Percentiles rank a stretch among this genome's conserved stretches.
Evolutionary conservation across 2,329 filamentous ascomycete species (phyloP).

Genomic region (Stachybotrys echinatus): DNA sequence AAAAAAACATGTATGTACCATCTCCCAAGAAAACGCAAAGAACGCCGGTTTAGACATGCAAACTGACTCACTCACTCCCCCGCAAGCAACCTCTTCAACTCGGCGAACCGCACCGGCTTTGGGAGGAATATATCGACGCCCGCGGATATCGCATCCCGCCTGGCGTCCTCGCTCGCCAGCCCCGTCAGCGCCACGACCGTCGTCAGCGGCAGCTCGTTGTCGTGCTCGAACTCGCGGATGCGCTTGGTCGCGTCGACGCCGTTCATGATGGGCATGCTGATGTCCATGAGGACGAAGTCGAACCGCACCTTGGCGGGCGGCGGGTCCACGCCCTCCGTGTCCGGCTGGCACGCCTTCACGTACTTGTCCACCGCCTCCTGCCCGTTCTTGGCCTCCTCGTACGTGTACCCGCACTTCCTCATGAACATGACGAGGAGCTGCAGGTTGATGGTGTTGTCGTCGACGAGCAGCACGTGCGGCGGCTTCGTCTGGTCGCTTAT

Average conservation of each 20-base stretch:
- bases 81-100: constrained; percentile 31
- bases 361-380: constrained; percentile 41
- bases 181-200: constrained; percentile 49
- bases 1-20: too few species aligned
- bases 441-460: constrained; percentile 38
- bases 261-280: constrained; percentile 52
- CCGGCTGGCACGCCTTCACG: constrained; percentile 15
- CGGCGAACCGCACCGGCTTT: constrained; percentile 41
- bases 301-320: constrained; percentile 14
- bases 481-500: neutral
- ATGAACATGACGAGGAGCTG: constrained; percentile 36
- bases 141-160: constrained; percentile 40
- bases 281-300: constrained; percentile 38
- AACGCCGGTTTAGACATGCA: too few species aligned
- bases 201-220: constrained; percentile 31
- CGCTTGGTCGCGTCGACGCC: constrained; percentile 41
- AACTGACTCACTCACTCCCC: neutral
- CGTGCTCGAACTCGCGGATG: constrained; percentile 42
- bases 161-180: constrained; percentile 41
- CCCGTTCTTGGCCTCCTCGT: constrained; percentile 39
- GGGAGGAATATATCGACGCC: constrained; percentile 47
- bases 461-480: constrained; percentile 29
- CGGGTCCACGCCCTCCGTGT: neutral
- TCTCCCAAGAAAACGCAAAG: too few species aligned
- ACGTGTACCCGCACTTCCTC: constrained; percentile 33